Conservation (phyloP, 2,329 filamentous ascomycete genomes). For the Exutisphaerella laricina region DNA sequence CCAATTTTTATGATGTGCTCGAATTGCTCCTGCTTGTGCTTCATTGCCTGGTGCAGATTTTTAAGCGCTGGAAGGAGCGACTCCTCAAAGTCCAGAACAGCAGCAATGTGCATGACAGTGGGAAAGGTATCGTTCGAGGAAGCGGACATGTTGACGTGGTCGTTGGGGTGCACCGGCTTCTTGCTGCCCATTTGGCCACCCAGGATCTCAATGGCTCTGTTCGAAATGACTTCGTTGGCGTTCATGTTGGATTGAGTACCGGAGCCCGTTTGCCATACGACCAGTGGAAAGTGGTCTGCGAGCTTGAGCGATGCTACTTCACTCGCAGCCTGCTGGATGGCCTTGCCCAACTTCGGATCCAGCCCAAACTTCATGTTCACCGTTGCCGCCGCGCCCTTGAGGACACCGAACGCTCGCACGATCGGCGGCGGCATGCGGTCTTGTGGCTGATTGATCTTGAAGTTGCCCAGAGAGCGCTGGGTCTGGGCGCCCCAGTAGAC, state of each 20-base stretch:
- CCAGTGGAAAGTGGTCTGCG: slow-evolving; percentile 93
- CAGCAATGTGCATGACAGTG: slow-evolving; percentile 99
- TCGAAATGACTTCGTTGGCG: slow-evolving; percentile 99
- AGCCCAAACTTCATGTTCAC: slow-evolving; percentile 96
- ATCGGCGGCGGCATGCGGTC: slow-evolving; percentile 96
- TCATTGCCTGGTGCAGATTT: slow-evolving; percentile 75
- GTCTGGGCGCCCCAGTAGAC: slow-evolving; percentile 96
- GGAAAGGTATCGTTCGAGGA: slow-evolving; percentile 99
- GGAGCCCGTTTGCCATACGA: slow-evolving; percentile 98
- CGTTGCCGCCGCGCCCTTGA: slow-evolving; percentile 92
- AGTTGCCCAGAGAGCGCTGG: slow-evolving; percentile 92
- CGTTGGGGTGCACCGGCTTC: slow-evolving; percentile 98
- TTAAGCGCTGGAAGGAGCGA: slow-evolving; percentile 76
- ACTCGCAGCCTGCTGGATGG: slow-evolving; percentile 87
- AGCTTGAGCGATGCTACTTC: slow-evolving; percentile 94
- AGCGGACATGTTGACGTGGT: slow-evolving; percentile 99
- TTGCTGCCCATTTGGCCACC: slow-evolving; percentile 92
- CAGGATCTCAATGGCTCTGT: slow-evolving; percentile 96
- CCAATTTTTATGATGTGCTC: slow-evolving; percentile 98
- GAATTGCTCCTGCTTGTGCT: slow-evolving; percentile 85
- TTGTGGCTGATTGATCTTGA: slow-evolving; percentile 98
- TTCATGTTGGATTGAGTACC: slow-evolving; percentile 99
- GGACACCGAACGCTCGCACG: slow-evolving; percentile 87
- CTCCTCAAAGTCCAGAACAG: slow-evolving; percentile 85
- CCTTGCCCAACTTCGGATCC: slow-evolving; percentile 80